Conservation (phyloP, 2,329 filamentous ascomycete genomes). For the Monilinia vaccinii-corymbosi region DNA sequence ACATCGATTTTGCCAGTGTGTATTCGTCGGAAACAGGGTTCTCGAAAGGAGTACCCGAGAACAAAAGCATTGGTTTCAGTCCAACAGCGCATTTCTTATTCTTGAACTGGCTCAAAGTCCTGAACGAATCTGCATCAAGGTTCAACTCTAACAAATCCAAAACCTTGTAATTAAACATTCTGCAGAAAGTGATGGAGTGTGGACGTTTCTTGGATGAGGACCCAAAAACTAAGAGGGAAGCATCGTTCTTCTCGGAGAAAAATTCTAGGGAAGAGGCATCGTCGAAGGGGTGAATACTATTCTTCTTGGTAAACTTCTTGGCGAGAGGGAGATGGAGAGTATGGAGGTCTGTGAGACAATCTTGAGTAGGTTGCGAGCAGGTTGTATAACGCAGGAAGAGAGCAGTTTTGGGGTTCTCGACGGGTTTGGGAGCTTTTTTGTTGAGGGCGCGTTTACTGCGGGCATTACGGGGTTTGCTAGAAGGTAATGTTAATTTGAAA, state of each 20-base stretch:
- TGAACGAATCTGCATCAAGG: constrained; percentile 65
- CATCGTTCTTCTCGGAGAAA: constrained; percentile 94
- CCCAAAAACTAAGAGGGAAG: constrained; percentile 74
- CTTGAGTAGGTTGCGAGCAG: constrained; percentile 73
- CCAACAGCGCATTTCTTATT: constrained; percentile 68
- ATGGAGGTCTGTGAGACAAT: constrained; percentile 77
- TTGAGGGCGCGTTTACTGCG: constrained; percentile 93
- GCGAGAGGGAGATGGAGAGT: constrained; percentile 75
- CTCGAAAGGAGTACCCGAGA: constrained; percentile 82
- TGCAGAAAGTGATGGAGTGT: constrained; percentile 73
- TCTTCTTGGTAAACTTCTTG: constrained; percentile 96
- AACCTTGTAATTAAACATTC: constrained; percentile 78
- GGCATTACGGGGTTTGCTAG: constrained; percentile 64
- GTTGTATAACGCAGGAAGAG: constrained; percentile 84
- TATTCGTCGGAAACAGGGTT: constrained; percentile 71
- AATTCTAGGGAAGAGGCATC: constrained; percentile 83
- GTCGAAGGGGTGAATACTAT: constrained; percentile 89
- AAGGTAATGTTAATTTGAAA: constrained; percentile 3
- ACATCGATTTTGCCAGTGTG: constrained; percentile 75
- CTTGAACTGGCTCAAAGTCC: constrained; percentile 66
- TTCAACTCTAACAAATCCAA: constrained; percentile 92
- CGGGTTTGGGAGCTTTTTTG: constrained; percentile 78
- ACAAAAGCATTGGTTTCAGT: constrained; percentile 82
- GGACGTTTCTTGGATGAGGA: constrained; percentile 91
- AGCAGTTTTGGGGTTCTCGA: constrained; percentile 84